Conservation (phyloP, 768 basidiomycete species). For the Lactarius akahatsu region DNA sequence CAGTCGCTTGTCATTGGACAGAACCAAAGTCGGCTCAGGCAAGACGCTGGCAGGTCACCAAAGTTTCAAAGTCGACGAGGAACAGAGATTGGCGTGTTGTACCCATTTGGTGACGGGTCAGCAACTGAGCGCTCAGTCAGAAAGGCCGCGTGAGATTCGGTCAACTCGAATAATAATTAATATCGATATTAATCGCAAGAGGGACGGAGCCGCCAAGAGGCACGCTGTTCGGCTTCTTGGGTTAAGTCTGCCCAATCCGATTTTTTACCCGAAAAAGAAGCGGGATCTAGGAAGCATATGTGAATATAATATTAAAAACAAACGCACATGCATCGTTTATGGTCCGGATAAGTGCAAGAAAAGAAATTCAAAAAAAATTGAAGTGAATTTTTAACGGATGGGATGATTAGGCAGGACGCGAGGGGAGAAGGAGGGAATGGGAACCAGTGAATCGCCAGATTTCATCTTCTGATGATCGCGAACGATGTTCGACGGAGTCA, state of each 20-base stretch:
- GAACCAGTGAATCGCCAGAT: conserved; percentile 9
- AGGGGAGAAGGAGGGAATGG: background rate
- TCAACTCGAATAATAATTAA: background rate
- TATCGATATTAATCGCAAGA: background rate
- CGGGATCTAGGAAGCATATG: conserved; percentile 19
- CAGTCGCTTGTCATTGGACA: background rate
- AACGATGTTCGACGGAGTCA: conserved; percentile 9
- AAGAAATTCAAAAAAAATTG: background rate
- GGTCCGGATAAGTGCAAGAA: background rate
- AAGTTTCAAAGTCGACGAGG: conserved; percentile 1
- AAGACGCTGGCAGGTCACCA: background rate
- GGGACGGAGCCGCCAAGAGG: conserved; percentile 3
- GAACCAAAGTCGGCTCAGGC: background rate
- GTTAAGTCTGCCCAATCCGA: conserved; percentile 18
- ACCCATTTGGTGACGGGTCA: conserved; percentile 4
- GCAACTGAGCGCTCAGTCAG: background rate
- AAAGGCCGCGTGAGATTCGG: background rate
- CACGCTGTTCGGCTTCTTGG: conserved; percentile 11
- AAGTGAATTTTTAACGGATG: background rate
- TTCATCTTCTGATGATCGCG: conserved; percentile 11
- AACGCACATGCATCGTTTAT: background rate
- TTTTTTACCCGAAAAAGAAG: conserved; percentile 13
- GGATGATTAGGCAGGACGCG: background rate
- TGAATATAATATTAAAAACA: background rate
- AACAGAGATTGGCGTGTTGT: conserved; percentile 5